Base-by-base conservation (phyloP, 1,284 basidiomycete genomes). In the Lignosus rhinocerotis region DNA sequence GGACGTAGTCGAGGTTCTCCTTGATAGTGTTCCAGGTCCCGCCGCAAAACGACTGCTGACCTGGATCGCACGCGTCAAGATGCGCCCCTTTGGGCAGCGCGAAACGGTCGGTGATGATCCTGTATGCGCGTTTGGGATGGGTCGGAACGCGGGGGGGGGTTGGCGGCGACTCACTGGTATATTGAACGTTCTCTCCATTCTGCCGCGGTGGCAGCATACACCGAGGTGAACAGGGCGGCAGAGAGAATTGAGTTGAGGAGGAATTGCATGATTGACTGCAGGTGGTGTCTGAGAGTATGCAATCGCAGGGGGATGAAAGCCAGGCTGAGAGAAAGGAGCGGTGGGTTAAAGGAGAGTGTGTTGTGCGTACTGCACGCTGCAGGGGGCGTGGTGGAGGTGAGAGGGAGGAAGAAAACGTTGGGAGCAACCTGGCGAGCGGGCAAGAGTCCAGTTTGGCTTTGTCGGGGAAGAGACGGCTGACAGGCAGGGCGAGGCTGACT, bases 11-110 rank as follows among this genome's bases (percentile, higher is more conserved):
- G 44, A 93, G 77, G 70, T 91, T 90, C 62, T 85, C 79, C 53
- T 80, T 83, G 68, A 92, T 87, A 16, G 86, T 86, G 36, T 84
- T 84, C 89, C 90, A 93, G 10, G 85, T 91, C 4, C 92, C 90
- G 33, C 90, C 90, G 64, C 91, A 93, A 80, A 84, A 91, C 1
- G 80, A 82, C 65, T 81, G 82, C 25, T 77, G 69, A 38, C 72
- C 75, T 7, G 81, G 76, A 63, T 86, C 75, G 68, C 89, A 92
- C 34, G 80, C 77, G 44, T 76, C 81, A 9, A 76, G 73, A 60
- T 84, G 79, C 0, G 82, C 76, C 41, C 81, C 82, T 0, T 79
- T 72, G 6, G 84, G 75, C 61, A 86, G 79, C 8, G 90, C 87
- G 67, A 85, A 93, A 33, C 90, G 87, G 72, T 93, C 90, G 2